These are phyloP conservation scores for Chionographis japonica DNA, from an alignment of 106 monocot species.

Conservation along the genomic window DNA sequence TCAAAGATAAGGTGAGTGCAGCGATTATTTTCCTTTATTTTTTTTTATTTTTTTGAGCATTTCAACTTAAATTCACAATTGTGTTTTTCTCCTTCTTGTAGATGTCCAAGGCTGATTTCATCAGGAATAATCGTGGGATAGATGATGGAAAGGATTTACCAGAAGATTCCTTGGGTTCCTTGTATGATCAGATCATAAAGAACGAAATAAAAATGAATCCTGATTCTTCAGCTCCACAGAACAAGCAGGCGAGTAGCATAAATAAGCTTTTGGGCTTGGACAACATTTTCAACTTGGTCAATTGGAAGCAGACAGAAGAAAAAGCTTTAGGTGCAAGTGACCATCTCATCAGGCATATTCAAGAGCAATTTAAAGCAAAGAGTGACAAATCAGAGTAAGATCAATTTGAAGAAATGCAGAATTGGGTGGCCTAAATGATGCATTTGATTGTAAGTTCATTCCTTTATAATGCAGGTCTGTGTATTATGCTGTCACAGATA, in stretches of 20 bases:
- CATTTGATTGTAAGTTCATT: slow-evolving; percentile 8
- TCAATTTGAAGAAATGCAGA: slow-evolving; percentile 1
- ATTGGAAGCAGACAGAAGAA: slow-evolving; percentile 81
- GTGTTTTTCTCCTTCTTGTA: slow-evolving; percentile 14
- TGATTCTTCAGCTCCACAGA: slow-evolving; percentile 64
- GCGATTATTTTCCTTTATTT: not conserved
- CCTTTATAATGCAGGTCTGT: slow-evolving; percentile 51
- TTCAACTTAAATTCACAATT: not conserved
- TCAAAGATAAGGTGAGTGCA: slow-evolving; percentile 86
- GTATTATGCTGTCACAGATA: slow-evolving; percentile 72
- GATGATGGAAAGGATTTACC: slow-evolving; percentile 97
- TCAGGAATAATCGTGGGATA: slow-evolving; percentile 93
- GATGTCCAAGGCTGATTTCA: slow-evolving; percentile 99
- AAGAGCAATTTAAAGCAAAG: slow-evolving; percentile 95
- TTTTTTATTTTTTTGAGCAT: not conserved
- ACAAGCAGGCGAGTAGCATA: slow-evolving; percentile 70
- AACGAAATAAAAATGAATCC: slow-evolving; percentile 99
- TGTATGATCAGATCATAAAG: slow-evolving; percentile 92
- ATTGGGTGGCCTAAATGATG: not conserved
- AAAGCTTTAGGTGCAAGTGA: slow-evolving; percentile 91
- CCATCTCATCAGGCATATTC: slow-evolving; percentile 81
- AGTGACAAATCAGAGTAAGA: slow-evolving; percentile 91
- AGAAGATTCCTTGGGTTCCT: slow-evolving; percentile 76
- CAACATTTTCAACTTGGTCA: slow-evolving; percentile 80
- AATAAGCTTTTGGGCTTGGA: slow-evolving; percentile 91